Evolutionary conservation across 2,329 filamentous ascomycete genomes (phyloP).

Genomic region (Berkeleyomyces basicola): DNA sequence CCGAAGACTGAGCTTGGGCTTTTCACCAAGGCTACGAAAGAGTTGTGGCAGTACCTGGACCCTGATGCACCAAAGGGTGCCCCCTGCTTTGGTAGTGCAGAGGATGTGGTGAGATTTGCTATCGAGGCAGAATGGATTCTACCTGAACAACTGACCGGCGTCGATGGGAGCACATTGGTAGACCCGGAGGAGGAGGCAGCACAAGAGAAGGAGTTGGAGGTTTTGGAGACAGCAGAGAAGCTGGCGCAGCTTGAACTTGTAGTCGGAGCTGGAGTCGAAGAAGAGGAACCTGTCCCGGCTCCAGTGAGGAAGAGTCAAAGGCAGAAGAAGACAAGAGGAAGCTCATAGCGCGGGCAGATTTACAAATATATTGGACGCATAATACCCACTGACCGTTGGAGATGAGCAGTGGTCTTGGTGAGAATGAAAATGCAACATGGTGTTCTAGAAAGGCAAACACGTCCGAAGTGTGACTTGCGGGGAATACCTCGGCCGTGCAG

Average conservation of each 20-base stretch:
- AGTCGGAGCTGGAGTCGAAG: background rate
- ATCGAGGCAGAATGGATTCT: slow-evolving; percentile 41
- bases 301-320: slow-evolving; percentile 3
- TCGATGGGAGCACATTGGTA: slow-evolving; percentile 20
- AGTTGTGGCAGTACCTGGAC: slow-evolving; percentile 38
- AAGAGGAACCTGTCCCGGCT: background rate
- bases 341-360: background rate
- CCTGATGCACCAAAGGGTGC: slow-evolving; percentile 31
- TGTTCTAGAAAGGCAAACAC: background rate
- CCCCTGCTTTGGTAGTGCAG: slow-evolving; percentile 37
- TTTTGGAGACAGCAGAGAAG: background rate
- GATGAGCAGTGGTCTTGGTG: background rate
- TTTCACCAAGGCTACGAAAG: slow-evolving; percentile 33
- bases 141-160: slow-evolving; percentile 32
- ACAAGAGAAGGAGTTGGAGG: slow-evolving; percentile 14
- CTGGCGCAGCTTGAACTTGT: background rate
- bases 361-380: background rate
- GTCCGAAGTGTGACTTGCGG: background rate
- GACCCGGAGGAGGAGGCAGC: slow-evolving; percentile 13
- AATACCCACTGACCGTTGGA: background rate
- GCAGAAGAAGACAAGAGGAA: background rate
- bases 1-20: slow-evolving; percentile 27
- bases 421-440: background rate
- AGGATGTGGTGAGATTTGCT: slow-evolving; percentile 39
- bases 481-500: background rate